Evolutionary conservation across 768 basidiomycete species (phyloP), one percentile per base, ranked within the genome.

Genomic region (Mycena metata): DNA sequence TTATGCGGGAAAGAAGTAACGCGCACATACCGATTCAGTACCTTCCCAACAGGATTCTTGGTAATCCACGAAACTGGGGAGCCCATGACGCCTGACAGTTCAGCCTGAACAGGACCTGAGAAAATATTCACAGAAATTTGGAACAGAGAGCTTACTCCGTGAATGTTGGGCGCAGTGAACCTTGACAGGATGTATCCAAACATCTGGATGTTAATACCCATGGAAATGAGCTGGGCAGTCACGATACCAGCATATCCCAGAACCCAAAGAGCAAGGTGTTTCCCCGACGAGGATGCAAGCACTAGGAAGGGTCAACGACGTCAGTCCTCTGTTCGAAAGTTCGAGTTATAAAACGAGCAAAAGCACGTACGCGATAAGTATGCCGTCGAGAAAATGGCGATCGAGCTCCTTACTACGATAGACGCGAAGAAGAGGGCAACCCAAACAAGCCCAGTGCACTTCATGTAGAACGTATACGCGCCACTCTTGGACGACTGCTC

Each of bases 51-150:
- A 3, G 62, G 62, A 60, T 54, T 69, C 46, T 64, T 60, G 36
- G 63, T 64, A 21, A 69, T 69, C 68, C 68, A 69, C 5, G 68
- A 69, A 17, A 69, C 55, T 7, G 62, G 62, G 17, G 68, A 56
- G 6, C 57, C n/a, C n/a, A n/a, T n/a, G n/a, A n/a, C n/a, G n/a
- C n/a, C n/a, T n/a, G n/a, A n/a, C n/a, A n/a, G n/a, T n/a, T n/a
- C n/a, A n/a, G n/a, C n/a, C n/a, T n/a, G n/a, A n/a, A n/a, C n/a
- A n/a, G n/a, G n/a, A n/a, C n/a, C n/a, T n/a, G n/a, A n/a, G n/a
- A n/a, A n/a, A n/a, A n/a, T n/a, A n/a, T n/a, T n/a, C n/a, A n/a
- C n/a, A n/a, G n/a, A n/a, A n/a, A n/a, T n/a, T n/a, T n/a, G n/a
- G n/a, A n/a, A n/a, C n/a, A n/a, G n/a, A n/a, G n/a, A n/a, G n/a